Percentiles rank a stretch among this genome's conserved stretches.
phyloP scores from a whole-genome alignment of 1,284 basidiomycete species.

The Puccinia hordei region DNA sequence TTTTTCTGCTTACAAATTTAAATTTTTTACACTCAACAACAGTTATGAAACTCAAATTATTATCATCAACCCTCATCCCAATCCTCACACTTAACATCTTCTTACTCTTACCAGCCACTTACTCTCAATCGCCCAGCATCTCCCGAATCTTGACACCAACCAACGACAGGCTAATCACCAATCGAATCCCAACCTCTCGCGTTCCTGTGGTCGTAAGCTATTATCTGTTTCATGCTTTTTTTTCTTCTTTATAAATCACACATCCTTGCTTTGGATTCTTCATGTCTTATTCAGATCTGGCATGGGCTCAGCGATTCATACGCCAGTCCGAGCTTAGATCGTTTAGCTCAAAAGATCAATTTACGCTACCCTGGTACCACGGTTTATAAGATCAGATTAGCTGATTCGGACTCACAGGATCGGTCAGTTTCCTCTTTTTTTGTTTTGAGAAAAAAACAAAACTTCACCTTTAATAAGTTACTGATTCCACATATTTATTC shows the following conservation, averaged over 20 bases:
- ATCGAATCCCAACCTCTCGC: background rate
- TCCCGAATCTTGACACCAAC: background rate
- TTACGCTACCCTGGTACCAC: slow-evolving; percentile 58
- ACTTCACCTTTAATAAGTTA: background rate
- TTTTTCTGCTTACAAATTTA: too few species aligned
- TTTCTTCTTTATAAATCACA: background rate
- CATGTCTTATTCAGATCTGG: slow-evolving; percentile 54
- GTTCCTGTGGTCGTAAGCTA: slow-evolving; percentile 22
- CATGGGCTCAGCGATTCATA: slow-evolving; percentile 59
- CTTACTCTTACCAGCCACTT: background rate
- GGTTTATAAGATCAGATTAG: slow-evolving; percentile 56
- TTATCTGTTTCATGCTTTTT: background rate
- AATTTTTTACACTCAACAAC: too few species aligned
- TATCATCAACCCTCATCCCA: background rate
- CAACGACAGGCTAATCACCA: background rate
- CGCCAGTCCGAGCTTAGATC: slow-evolving; percentile 55
- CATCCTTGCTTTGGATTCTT: background rate
- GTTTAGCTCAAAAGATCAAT: slow-evolving; percentile 55
- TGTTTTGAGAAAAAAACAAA: background rate
- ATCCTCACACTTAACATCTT: background rate
- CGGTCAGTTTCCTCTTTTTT: slow-evolving; percentile 9
- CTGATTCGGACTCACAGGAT: slow-evolving; percentile 49
- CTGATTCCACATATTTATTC: slow-evolving; percentile 1
- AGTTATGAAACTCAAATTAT: background rate
- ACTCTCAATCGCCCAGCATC: background rate